These are phyloP conservation scores for Fusarium xyrophilum DNA, from an alignment of 2,329 filamentous ascomycete species.

Conservation along the genomic window DNA sequence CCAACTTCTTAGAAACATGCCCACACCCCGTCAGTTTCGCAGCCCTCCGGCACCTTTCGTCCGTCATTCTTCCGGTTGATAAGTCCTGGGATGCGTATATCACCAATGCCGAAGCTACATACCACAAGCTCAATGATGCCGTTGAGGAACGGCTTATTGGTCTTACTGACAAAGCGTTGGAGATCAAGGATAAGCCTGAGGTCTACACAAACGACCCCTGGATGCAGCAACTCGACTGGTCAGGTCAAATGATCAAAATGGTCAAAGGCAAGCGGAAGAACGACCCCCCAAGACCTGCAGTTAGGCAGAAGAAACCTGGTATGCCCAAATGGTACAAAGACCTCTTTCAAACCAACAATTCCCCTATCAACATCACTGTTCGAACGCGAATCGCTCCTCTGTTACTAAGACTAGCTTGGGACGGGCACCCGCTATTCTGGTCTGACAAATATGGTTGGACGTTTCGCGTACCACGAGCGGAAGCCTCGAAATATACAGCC, in stretches of 20 bases:
- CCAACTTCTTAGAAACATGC: slow-evolving; percentile 85
- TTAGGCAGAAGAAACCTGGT: slow-evolving; percentile 89
- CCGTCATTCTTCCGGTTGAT: slow-evolving; percentile 90
- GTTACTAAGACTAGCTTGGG: slow-evolving; percentile 84
- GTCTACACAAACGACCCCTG: slow-evolving; percentile 84
- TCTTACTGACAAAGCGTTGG: slow-evolving; percentile 78
- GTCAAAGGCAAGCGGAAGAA: slow-evolving; percentile 88
- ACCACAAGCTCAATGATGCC: slow-evolving; percentile 76
- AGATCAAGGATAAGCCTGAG: slow-evolving; percentile 71
- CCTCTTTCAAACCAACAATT: slow-evolving; percentile 73
- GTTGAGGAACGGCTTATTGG: slow-evolving; percentile 77
- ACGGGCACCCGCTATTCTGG: slow-evolving; percentile 89
- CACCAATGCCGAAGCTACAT: slow-evolving; percentile 82
- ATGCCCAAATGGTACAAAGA: slow-evolving; percentile 98
- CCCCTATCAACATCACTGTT: slow-evolving; percentile 79
- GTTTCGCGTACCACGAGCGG: slow-evolving; percentile 73
- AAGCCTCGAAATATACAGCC: slow-evolving; percentile 69
- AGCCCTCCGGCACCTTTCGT: slow-evolving; percentile 88
- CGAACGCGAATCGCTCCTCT: slow-evolving; percentile 87
- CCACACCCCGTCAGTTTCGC: slow-evolving; percentile 98
- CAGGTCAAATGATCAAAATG: slow-evolving; percentile 89
- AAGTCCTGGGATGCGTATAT: slow-evolving; percentile 88
- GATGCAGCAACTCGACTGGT: slow-evolving; percentile 94
- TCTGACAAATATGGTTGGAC: slow-evolving; percentile 94
- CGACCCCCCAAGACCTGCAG: slow-evolving; percentile 77